These are phyloP conservation scores for Coemansia sp. DNA, from an alignment of 192 early-diverging fungal species.

Conservation along the genomic window DNA sequence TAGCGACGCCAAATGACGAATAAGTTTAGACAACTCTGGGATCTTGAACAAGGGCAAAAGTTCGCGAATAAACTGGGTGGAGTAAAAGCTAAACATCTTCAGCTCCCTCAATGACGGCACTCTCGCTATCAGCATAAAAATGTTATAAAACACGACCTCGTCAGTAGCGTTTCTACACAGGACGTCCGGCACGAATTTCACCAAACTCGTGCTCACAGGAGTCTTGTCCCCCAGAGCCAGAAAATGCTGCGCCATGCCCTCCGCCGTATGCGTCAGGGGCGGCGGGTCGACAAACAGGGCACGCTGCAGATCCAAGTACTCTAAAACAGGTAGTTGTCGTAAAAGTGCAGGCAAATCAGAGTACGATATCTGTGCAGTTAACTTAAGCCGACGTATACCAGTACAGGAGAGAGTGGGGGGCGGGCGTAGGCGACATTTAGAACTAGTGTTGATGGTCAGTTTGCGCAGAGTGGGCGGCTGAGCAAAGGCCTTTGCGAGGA, in stretches of 20 bases:
- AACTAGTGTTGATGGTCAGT: constrained; percentile 13
- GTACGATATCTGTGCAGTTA: constrained; percentile 25
- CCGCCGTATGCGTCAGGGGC: constrained; percentile 20
- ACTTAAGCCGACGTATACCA: constrained; percentile 12
- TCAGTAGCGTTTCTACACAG: constrained; percentile 28
- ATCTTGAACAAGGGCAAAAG: constrained; percentile 39
- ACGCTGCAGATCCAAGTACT: constrained; percentile 32
- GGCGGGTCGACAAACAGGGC: constrained; percentile 25
- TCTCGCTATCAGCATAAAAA: constrained; percentile 36
- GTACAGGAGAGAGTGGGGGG: constrained; percentile 27
- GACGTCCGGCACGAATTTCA: constrained; percentile 34
- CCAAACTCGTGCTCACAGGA: constrained; percentile 38
- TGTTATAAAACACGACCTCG: constrained; percentile 38
- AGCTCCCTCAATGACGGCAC: constrained; percentile 37
- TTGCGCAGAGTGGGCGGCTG: constrained; percentile 20
- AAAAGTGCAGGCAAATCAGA: constrained; percentile 23
- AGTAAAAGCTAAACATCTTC: constrained; percentile 38
- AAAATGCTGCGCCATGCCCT: constrained; percentile 33
- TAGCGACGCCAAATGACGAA: constrained; percentile 31
- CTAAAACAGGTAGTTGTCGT: constrained; percentile 27
- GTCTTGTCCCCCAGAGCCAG: constrained; percentile 16
- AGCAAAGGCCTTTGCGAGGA: constrained; percentile 23
- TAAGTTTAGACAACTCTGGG: constrained; percentile 21
- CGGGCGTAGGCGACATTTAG: constrained; percentile 24
- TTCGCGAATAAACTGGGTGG: constrained; percentile 28